Base-by-base conservation (phyloP, 441 rosid genomes). In the Gossypium schwendimanii region DNA sequence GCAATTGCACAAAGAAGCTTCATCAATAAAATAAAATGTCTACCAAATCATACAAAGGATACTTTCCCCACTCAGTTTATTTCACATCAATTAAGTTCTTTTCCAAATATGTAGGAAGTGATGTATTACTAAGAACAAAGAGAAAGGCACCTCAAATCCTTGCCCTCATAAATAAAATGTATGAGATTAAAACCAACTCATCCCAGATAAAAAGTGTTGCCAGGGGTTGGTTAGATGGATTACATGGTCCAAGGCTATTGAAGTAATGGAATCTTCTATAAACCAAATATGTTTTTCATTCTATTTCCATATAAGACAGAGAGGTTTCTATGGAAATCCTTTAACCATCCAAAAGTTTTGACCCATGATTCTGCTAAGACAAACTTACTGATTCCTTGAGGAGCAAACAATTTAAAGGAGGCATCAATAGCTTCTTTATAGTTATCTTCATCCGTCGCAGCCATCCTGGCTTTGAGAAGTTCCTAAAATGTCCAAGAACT, bases 361-460 rank as follows among this genome's bases (percentile, higher is more conserved):
- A 58, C 14, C 63, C 41, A 57, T 62, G 24, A 31, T 71, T 78
- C 57, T 39, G 55, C 55, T 39, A 44, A 54, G 63, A 77, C 20
- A 63, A 73, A 87, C 97, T 91, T 77, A 94, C 99, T 87, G 62
- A 91, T 86, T 87, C 98, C 99, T 72, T 69, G 84, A 76, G 96
- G 84, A 75, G 93, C 87, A 86, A 85, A 92, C 71, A 94, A 92
- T 84, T 94, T 92, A 73, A 89, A 91, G 75, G 97, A 83, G 71
- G 93, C 88, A 70, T 87, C 96, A 10, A 79, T 80, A 54, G 99
- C 98, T 91, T 92, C 98, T 84, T 79, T 85, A 79, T 89, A 92
- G 82, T 94, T 94, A 74, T 94, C 98, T 79, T 94, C 99, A 63
- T 94, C 98, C 31, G 76, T 28, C 14, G 94, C 77, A 77, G 82